Conservation (phyloP, 2,329 filamentous ascomycete species). For the Aspergillus felis region DNA sequence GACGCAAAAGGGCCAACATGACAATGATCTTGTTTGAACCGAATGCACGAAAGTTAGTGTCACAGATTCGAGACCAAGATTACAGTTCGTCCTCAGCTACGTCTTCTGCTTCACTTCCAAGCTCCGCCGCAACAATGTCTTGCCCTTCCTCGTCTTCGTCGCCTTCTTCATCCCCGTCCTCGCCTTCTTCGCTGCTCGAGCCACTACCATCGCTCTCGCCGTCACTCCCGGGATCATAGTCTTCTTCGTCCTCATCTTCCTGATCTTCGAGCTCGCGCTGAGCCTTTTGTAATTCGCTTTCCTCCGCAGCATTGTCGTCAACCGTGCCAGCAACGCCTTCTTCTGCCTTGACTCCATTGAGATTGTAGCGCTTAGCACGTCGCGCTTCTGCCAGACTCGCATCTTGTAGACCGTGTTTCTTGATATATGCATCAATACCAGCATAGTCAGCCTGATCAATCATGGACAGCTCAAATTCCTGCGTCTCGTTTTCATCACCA, state of each 20-base stretch:
- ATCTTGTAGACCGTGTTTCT: conserved; percentile 58
- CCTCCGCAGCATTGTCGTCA: conserved; percentile 45
- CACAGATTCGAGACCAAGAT: neutral
- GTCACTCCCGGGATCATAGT: conserved; percentile 50
- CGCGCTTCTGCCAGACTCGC: conserved; percentile 59
- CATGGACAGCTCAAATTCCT: conserved; percentile 63
- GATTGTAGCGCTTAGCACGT: conserved; percentile 57
- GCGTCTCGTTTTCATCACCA: conserved; percentile 36
- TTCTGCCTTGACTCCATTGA: conserved; percentile 37
- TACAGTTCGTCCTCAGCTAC: conserved; percentile 28
- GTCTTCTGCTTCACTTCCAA: conserved; percentile 44
- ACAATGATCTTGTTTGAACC: neutral
- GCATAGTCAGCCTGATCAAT: conserved; percentile 61
- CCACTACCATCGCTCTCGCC: conserved; percentile 47
- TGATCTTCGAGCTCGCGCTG: conserved; percentile 52
- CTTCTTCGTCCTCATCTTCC: conserved; percentile 48
- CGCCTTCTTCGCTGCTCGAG: conserved; percentile 40
- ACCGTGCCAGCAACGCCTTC: conserved; percentile 18
- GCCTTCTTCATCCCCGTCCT: conserved; percentile 26
- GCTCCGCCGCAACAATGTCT: conserved; percentile 39
- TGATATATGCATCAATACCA: conserved; percentile 61
- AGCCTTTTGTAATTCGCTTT: conserved; percentile 56
- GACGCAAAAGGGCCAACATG: neutral
- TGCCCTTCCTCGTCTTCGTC: conserved; percentile 28
- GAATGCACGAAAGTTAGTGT: neutral